A percentile compares a stretch with the other conserved stretches of the same genome.
phyloP scores from a whole-genome alignment of 805 yeast species.

The Metschnikowia dekortorum region DNA sequence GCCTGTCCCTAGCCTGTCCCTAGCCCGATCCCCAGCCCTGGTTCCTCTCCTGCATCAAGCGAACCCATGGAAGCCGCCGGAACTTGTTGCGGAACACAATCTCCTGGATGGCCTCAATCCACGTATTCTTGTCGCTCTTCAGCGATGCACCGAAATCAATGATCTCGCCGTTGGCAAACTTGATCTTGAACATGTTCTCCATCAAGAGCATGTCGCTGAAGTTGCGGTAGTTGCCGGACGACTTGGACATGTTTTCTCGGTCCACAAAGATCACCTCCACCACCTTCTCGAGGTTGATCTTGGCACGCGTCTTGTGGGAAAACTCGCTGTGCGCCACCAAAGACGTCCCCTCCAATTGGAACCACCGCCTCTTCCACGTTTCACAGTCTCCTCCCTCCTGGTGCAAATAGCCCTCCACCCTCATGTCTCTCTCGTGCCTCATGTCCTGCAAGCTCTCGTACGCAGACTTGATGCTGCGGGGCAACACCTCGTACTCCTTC shows the following conservation, averaged over 20 bases:
- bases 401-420: constrained; percentile 64
- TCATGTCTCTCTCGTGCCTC: constrained; percentile 20
- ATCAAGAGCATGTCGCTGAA: constrained; percentile 68
- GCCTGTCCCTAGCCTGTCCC: neutral
- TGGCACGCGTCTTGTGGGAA: constrained; percentile 65
- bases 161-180: constrained; percentile 74
- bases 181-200: constrained; percentile 70
- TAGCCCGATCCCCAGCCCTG: neutral
- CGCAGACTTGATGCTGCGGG: constrained; percentile 58
- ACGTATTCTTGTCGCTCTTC: constrained; percentile 50
- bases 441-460: constrained; percentile 32
- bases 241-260: constrained; percentile 25
- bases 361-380: constrained; percentile 68
- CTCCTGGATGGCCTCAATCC: constrained; percentile 60
- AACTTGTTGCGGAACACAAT: constrained; percentile 53
- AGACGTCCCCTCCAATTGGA: constrained; percentile 65
- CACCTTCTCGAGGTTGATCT: constrained; percentile 70
- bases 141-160: constrained; percentile 85
- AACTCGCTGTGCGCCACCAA: constrained; percentile 73
- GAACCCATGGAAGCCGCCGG: constrained; percentile 61
- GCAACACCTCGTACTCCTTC: constrained; percentile 57
- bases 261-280: constrained; percentile 46
- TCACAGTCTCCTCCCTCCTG: constrained; percentile 92
- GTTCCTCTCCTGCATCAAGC: constrained; percentile 33
- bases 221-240: constrained; percentile 45